phyloP scores from a whole-genome alignment of 805 yeast genomes.

The Kuraishia molischiana region DNA sequence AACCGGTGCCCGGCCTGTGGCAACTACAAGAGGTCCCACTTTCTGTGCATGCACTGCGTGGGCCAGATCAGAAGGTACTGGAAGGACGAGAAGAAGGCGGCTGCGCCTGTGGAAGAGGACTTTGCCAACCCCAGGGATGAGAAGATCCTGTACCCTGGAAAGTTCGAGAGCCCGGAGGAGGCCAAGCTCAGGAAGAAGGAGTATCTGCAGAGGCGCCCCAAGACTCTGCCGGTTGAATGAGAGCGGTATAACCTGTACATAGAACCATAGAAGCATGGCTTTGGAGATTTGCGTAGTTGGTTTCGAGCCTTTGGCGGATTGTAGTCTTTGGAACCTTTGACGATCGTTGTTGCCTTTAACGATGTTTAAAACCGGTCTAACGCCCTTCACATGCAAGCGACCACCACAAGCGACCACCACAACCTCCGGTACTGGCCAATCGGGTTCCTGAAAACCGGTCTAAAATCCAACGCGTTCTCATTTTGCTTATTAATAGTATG shows the following conservation, averaged over 20 bases:
- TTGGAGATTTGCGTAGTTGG: neutral
- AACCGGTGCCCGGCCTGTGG: slow-evolving; percentile 96
- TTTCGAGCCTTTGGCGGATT: neutral
- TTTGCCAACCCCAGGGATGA: slow-evolving; percentile 50
- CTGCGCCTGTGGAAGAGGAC: slow-evolving; percentile 26
- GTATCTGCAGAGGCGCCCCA: slow-evolving; percentile 44
- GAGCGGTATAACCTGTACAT: slow-evolving; percentile 8
- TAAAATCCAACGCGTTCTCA: too few species aligned
- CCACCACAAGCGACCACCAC: too few species aligned
- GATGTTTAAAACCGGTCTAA: too few species aligned
- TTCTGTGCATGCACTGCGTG: slow-evolving; percentile 89
- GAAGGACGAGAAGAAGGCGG: slow-evolving; percentile 29
- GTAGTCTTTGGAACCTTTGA: too few species aligned
- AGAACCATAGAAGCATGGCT: neutral
- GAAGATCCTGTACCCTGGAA: slow-evolving; percentile 66
- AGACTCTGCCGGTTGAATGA: slow-evolving; percentile 41
- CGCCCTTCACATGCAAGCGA: too few species aligned
- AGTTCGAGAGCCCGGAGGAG: slow-evolving; percentile 34
- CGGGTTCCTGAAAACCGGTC: too few species aligned
- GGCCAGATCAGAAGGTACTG: slow-evolving; percentile 70
- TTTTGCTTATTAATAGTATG: too few species aligned
- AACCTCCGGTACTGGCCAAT: too few species aligned
- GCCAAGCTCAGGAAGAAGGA: slow-evolving; percentile 42
- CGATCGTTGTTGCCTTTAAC: too few species aligned
- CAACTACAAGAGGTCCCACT: slow-evolving; percentile 79